Evolutionary conservation across 1,139 yeast species (phyloP), one percentile per base, ranked within the genome.

Genomic region (Tardiomyces blankii): DNA sequence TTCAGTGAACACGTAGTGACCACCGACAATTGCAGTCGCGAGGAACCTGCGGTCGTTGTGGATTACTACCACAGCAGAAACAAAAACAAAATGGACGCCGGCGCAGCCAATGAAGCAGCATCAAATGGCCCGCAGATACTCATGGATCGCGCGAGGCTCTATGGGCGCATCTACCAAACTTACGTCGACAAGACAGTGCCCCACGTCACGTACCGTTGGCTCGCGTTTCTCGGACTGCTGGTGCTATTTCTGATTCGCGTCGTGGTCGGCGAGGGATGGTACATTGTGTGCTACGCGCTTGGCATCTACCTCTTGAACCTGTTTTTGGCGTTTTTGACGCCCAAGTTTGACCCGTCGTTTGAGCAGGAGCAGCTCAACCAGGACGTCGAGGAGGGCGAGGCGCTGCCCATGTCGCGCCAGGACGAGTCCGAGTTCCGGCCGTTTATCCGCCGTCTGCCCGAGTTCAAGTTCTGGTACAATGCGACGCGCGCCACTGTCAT

Each of bases 401-500:
- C 72, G 18, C 72, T 72, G 35, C 46, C 46, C 16, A 68, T 68
- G 46, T 63, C 69, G 48, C 59, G 68, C 13, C 69, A 67, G 25
- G 58, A 56, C 42, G 62, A 56, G 46, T 57, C 54, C 18, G 67
- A 69, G 65, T 56, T 67, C 67, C 49, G 69, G 54, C 66, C 87
- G 75, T 68, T 96, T 89, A 46, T 91, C 78, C 63, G 95, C 78
- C 57, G 88, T 66, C 73, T 91, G 49, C 96, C 98, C 1, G 98
- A 91, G 62, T 91, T 91, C 68, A 85, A 86, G 66, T 91, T 91
- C 64, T 91, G 98, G 98, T 75, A 82, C 59, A 82, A 82, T 53
- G 83, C 91, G 11, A 77, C 81, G 2, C 72, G 82, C 47, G 96
- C 96, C 11, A 79, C 91, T 0, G 52, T 68, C 0, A 48, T 82